Percentiles rank a stretch among this genome's conserved stretches.
Conservation (phyloP, 441 rosid species). For the Corymbia citriodora region DNA sequence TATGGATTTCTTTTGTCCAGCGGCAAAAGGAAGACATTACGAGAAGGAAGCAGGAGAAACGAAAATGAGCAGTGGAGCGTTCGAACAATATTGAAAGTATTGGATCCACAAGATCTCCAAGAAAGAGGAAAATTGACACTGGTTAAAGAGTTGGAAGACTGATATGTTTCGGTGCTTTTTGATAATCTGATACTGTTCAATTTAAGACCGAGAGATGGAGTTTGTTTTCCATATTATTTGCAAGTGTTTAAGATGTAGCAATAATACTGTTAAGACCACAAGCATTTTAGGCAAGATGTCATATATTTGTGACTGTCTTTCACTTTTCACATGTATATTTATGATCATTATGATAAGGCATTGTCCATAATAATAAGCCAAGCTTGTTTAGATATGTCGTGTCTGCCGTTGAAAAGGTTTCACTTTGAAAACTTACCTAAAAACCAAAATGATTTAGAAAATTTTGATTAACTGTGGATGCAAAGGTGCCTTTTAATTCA, state of each 20-base stretch:
- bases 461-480: neutral
- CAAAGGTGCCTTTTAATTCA: neutral
- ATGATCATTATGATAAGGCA: neutral
- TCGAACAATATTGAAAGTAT: neutral
- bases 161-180: neutral
- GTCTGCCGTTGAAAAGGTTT: neutral
- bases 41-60: neutral
- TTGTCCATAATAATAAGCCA: neutral
- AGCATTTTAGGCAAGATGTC: neutral
- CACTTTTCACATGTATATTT: neutral
- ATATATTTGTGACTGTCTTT: neutral
- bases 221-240: neutral
- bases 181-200: neutral
- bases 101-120: neutral
- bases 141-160: neutral
- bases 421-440: neutral
- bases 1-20: neutral
- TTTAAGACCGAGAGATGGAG: neutral
- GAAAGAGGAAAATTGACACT: neutral
- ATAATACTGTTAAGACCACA: neutral
- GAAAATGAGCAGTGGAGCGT: neutral
- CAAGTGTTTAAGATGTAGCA: neutral
- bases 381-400: neutral
- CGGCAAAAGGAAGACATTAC: neutral
- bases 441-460: neutral